A percentile compares a stretch with the other conserved stretches of the same genome.
phyloP scores from a whole-genome alignment of 192 early-diverging fungal species.

The Coemansia sp. region DNA sequence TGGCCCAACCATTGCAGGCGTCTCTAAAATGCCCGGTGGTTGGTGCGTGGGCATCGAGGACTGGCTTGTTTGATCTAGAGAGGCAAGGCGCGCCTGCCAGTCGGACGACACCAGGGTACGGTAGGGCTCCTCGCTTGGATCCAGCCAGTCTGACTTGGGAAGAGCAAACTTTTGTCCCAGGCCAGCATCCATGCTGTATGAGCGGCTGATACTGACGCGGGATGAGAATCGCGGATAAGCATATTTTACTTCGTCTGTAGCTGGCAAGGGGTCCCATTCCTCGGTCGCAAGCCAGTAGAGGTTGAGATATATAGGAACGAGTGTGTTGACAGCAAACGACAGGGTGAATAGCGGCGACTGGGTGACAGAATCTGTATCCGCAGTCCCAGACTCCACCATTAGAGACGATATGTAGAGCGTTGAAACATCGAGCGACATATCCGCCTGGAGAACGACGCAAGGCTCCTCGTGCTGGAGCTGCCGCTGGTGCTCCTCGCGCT shows the following conservation, averaged over 20 bases:
- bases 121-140: constrained; percentile 41
- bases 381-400: constrained; percentile 22
- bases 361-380: constrained; percentile 19
- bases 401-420: constrained; percentile 45
- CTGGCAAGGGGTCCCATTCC: constrained; percentile 22
- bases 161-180: constrained; percentile 33
- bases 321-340: constrained; percentile 38
- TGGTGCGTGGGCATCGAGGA: not conserved
- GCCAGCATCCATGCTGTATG: constrained; percentile 35
- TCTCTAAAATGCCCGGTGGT: not conserved
- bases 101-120: constrained; percentile 42
- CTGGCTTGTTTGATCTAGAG: not conserved
- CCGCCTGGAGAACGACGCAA: constrained; percentile 38
- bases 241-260: constrained; percentile 2
- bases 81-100: constrained; percentile 43
- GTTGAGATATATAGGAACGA: constrained; percentile 41
- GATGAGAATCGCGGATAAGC: constrained; percentile 39
- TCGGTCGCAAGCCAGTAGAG: constrained; percentile 48
- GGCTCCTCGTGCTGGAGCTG: constrained; percentile 43
- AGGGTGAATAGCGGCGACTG: constrained; percentile 41
- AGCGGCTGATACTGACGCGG: constrained; percentile 25
- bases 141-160: constrained; percentile 47
- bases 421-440: constrained; percentile 30
- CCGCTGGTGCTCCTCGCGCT: constrained; percentile 17
- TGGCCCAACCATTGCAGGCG: not conserved